Conservation (phyloP, 1,284 basidiomycete species). For the Rhodotorula sp. region DNA sequence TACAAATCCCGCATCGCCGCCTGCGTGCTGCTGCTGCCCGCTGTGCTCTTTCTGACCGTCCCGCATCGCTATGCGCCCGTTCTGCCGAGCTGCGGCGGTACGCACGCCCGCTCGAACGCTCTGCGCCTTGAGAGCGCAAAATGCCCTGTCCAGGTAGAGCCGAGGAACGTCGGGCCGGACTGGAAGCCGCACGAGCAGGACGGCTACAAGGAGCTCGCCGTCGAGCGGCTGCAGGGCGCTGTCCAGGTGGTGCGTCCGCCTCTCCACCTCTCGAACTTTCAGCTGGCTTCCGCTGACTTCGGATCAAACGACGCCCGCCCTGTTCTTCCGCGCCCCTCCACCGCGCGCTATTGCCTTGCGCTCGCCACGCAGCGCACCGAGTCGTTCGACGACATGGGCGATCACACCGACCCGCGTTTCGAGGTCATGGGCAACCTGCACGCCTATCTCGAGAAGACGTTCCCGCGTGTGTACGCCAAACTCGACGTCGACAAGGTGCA, state of each 20-base stretch:
- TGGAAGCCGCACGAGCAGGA: constrained; percentile 32
- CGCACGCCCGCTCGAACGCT: neutral
- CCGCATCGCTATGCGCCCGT: neutral
- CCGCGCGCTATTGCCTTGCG: too few relatives aligned
- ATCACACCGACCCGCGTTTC: constrained; percentile 49
- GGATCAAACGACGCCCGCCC: neutral
- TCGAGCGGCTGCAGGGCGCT: constrained; percentile 28
- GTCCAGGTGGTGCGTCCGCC: constrained; percentile 27
- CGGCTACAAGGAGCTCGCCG: constrained; percentile 19
- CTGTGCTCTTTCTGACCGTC: constrained; percentile 14
- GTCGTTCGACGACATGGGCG: constrained; percentile 53
- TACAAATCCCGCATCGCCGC: constrained; percentile 9
- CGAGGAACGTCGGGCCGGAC: constrained; percentile 22
- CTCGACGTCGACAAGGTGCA: constrained; percentile 54
- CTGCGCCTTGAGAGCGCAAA: neutral
- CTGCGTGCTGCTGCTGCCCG: constrained; percentile 18
- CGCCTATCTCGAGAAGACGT: constrained; percentile 52
- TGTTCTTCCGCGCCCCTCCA: neutral
- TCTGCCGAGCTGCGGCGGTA: neutral
- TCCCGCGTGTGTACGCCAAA: constrained; percentile 46
- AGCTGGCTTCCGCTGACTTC: neutral
- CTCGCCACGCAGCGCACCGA: constrained; percentile 46
- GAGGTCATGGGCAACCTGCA: constrained; percentile 51
- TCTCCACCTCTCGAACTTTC: neutral
- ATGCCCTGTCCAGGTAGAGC: constrained; percentile 26